Evolutionary conservation across 2,329 filamentous ascomycete genomes (phyloP).

Genomic region (Orbilia brochopaga): DNA sequence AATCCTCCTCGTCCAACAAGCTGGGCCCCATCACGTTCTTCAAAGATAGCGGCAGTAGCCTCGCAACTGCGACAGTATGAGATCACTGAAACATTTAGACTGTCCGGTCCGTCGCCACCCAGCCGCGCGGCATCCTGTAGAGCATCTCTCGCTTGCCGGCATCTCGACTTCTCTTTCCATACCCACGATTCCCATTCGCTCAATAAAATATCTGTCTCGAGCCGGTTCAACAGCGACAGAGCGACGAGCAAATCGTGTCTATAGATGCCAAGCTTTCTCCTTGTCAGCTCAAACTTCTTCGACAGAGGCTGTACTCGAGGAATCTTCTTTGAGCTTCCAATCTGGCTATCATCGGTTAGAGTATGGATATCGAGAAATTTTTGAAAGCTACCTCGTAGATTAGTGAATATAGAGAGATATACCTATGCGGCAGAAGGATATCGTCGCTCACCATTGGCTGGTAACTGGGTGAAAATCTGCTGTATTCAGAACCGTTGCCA

Average conservation of each 20-base stretch:
- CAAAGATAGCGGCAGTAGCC: conserved; percentile 55
- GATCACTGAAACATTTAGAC: conserved; percentile 19
- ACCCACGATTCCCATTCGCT: conserved; percentile 96
- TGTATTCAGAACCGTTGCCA: conserved; percentile 23
- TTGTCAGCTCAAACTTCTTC: conserved; percentile 74
- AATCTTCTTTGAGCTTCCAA: neutral
- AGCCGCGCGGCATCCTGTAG: conserved; percentile 56
- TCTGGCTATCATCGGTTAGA: conserved; percentile 23
- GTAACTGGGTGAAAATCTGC: conserved; percentile 18
- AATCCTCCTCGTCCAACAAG: conserved; percentile 52
- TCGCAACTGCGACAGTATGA: conserved; percentile 45
- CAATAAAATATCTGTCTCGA: conserved; percentile 83
- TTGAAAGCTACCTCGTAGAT: conserved; percentile 24
- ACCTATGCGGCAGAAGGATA: neutral
- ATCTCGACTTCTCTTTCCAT: conserved; percentile 75
- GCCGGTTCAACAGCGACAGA: conserved; percentile 83
- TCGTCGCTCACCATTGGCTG: conserved; percentile 31
- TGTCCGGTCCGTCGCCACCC: conserved; percentile 50
- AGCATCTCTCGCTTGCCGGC: conserved; percentile 67
- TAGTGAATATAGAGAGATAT: conserved; percentile 5
- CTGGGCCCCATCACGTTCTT: neutral
- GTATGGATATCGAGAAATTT: conserved; percentile 35
- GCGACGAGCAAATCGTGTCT: conserved; percentile 90
- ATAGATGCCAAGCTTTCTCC: conserved; percentile 81
- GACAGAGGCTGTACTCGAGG: conserved; percentile 62